Evolutionary conservation across 345 rosid species (phyloP).

Genomic region (Angophora floribunda): DNA sequence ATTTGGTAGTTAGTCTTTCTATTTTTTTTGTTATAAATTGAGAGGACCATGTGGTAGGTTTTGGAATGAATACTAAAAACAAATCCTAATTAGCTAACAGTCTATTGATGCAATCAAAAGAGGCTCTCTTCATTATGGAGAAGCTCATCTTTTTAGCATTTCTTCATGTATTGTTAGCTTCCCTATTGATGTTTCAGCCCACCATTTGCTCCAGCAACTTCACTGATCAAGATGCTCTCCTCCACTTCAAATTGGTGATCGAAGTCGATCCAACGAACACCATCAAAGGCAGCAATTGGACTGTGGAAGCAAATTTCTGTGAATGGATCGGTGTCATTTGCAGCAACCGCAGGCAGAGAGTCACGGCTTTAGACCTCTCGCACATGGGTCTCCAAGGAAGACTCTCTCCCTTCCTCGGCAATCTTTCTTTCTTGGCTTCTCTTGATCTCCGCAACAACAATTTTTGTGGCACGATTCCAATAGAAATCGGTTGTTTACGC

Average conservation of each 20-base stretch:
- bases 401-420: neutral
- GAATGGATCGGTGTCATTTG: neutral
- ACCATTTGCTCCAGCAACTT: neutral
- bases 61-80: too few species aligned
- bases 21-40: too few species aligned
- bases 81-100: fast-evolving
- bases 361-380: neutral
- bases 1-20: too few species aligned
- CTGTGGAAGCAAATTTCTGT: neutral
- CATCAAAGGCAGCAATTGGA: neutral
- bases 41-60: too few species aligned
- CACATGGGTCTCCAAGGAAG: neutral
- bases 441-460: neutral
- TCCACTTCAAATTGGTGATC: neutral
- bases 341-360: neutral
- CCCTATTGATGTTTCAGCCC: neutral
- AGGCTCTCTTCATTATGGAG: too few species aligned
- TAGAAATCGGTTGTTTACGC: neutral
- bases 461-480: neutral
- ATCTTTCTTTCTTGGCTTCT: neutral
- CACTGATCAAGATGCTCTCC: neutral
- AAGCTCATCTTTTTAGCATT: neutral
- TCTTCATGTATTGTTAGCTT: neutral
- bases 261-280: neutral
- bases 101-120: too few species aligned